These are phyloP conservation scores for Dalbergia oliveri DNA, from an alignment of 306 rosid species.

Conservation along the genomic window DNA sequence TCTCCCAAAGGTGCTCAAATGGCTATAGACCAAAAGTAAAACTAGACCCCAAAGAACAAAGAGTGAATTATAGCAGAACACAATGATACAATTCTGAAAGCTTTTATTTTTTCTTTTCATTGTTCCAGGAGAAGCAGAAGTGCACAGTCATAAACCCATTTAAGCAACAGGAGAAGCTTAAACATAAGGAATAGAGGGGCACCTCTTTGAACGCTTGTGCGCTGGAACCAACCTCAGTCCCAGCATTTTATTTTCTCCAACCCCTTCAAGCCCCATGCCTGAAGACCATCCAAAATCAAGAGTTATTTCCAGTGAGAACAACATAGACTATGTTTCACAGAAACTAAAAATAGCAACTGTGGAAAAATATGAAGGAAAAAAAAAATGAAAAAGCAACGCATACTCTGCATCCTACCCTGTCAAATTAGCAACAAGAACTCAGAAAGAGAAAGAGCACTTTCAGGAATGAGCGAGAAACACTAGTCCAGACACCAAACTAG, in stretches of 20 bases:
- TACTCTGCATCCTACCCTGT: slow-evolving; percentile 52
- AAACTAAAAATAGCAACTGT: slow-evolving; percentile 13
- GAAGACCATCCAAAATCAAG: slow-evolving; percentile 47
- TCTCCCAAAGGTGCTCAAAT: slow-evolving; percentile 38
- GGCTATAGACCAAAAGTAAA: slow-evolving; percentile 39
- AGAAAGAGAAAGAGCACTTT: slow-evolving; percentile 36
- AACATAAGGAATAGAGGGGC: slow-evolving; percentile 26
- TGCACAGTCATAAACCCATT: slow-evolving; percentile 33
- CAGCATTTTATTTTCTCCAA: slow-evolving; percentile 50
- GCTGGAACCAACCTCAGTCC: slow-evolving; percentile 55
- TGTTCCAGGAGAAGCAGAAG: slow-evolving; percentile 23
- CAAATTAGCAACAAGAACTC: slow-evolving; percentile 47
- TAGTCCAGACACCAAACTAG: slow-evolving; percentile 48
- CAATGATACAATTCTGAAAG: slow-evolving; percentile 42
- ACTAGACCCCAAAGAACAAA: slow-evolving; percentile 33
- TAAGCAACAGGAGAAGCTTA: slow-evolving; percentile 31
- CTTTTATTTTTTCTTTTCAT: slow-evolving; percentile 48
- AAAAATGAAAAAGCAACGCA: slow-evolving; percentile 23
- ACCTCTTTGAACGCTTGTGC: slow-evolving; percentile 87
- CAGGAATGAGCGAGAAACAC: slow-evolving; percentile 42
- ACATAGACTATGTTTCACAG: slow-evolving; percentile 19
- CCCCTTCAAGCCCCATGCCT: slow-evolving; percentile 74
- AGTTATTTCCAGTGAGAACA: slow-evolving; percentile 42
- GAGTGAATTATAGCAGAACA: slow-evolving; percentile 25
- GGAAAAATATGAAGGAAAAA: neutral